phyloP scores from a whole-genome alignment of 75 land plant species.

The Gnetum montanum region DNA sequence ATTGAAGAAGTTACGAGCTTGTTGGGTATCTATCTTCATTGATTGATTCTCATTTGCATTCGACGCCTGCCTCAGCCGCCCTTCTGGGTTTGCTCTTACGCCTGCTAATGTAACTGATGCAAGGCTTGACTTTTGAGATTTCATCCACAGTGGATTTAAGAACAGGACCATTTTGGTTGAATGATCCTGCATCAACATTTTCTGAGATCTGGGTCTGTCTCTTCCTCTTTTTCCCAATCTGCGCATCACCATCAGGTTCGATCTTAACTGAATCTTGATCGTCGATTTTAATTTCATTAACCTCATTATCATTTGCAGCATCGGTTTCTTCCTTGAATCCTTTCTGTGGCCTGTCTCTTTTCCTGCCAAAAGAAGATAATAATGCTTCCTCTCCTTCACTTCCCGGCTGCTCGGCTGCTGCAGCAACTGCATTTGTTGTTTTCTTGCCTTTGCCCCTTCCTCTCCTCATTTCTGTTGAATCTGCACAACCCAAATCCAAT shows the following conservation, averaged over 20 bases:
- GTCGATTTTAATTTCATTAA: constrained; percentile 21
- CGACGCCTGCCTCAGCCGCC: constrained; percentile 53
- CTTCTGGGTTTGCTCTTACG: constrained; percentile 54
- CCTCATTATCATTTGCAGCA: constrained; percentile 28
- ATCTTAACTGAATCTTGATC: constrained; percentile 8
- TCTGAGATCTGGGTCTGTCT: constrained; percentile 18
- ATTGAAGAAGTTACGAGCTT: too few species aligned
- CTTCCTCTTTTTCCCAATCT: constrained; percentile 27
- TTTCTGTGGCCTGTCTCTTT: constrained; percentile 57
- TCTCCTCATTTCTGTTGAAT: constrained; percentile 28
- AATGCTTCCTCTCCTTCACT: constrained; percentile 44
- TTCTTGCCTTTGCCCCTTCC: constrained; percentile 56
- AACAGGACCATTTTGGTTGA: constrained; percentile 25
- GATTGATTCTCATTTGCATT: constrained; percentile 30
- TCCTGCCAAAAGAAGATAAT: constrained; percentile 36
- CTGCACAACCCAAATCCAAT: too few species aligned
- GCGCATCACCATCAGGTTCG: constrained; percentile 11
- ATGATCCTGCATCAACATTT: constrained; percentile 8
- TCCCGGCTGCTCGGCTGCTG: constrained; percentile 37
- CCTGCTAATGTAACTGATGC: constrained; percentile 37
- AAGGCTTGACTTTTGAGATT: constrained; percentile 32
- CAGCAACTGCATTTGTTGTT: constrained; percentile 15
- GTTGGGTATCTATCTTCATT: too few species aligned
- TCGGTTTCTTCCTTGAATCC: constrained; percentile 36
- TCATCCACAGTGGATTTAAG: constrained; percentile 7